phyloP scores from a whole-genome alignment of 2,329 filamentous ascomycete species.

The Colletotrichum chlorophyti region DNA sequence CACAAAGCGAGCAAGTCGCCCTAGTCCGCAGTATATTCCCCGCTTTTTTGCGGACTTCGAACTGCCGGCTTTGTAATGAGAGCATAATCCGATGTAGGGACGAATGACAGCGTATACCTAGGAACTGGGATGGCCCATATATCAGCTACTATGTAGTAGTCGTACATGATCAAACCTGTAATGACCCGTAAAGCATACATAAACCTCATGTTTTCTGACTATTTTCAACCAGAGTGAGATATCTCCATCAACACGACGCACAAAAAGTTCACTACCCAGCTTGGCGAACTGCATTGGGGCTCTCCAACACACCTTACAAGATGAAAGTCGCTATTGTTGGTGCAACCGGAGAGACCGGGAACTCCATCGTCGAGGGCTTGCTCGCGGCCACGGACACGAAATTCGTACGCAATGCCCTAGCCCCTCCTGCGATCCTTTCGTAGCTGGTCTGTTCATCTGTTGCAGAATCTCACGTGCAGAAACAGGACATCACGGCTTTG shows the following conservation, averaged over 20 bases:
- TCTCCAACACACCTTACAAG: neutral
- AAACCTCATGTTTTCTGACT: too few relatives aligned
- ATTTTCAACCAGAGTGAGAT: too few relatives aligned
- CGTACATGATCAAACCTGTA: too few relatives aligned
- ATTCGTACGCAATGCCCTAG: constrained; percentile 33
- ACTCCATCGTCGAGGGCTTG: constrained; percentile 45
- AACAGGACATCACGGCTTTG: constrained; percentile 55
- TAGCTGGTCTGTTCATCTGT: neutral
- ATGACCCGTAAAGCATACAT: neutral
- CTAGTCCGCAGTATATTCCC: neutral
- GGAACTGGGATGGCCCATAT: too few relatives aligned
- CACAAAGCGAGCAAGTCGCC: too few relatives aligned
- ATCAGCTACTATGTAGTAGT: too few relatives aligned
- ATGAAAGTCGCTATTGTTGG: constrained; percentile 44
- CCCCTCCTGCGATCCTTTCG: neutral
- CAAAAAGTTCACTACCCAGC: too few relatives aligned
- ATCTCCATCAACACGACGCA: too few relatives aligned
- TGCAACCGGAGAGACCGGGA: constrained; percentile 50
- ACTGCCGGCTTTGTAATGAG: neutral
- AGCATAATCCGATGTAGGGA: neutral
- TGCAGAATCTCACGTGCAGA: neutral
- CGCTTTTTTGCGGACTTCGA: neutral
- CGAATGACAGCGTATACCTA: too few relatives aligned
- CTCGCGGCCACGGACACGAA: constrained; percentile 32
- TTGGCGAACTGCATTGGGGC: too few relatives aligned